Evolutionary conservation across 306 rosid genomes (phyloP), one percentile per base, ranked within the genome.

Genomic region (Notholithocarpus densiflorus): DNA sequence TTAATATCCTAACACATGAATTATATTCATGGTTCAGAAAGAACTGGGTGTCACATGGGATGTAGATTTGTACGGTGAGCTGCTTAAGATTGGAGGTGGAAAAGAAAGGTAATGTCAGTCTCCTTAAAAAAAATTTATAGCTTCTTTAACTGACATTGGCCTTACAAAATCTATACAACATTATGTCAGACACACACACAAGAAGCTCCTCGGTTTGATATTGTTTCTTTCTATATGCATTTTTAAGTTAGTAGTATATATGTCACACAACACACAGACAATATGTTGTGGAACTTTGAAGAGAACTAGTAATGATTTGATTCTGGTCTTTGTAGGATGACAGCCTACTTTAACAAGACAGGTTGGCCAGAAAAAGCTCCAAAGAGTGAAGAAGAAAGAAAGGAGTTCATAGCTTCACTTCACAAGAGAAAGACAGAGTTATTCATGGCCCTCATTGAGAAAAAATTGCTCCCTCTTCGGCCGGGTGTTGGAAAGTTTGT

Each of bases 81-180:
- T 95, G 81, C 98, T 95, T 88, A 92, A 95, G 84, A 95, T 95
- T 82, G 98, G 98, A 82, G 98, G 98, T 59, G 98, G 98, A 79
- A 95, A 95, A 84, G 98, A 95, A 90, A 87, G 98, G 98, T 92
- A 71, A 66, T 62, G 23, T 21, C 43, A 51, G 59, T 3, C 51
- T 8, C 12, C 45, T 40, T 40, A 40, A 40, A 40, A 37, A 7
- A 40, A 8, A 40, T 57, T 5, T n/a, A n/a, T 24, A 4, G 34
- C 26, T 79, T 73, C 31, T 59, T 78, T 45, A 14, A n/a, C 71
- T 56, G 24, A 37, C 45, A 9, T 72, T 84, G 40, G 70, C 32
- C 32, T 37, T 37, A 48, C 21, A 5, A 27, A 68, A 56, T 15
- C 12, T n/a, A 9, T 48, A 48, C 53, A 48, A 48, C 5, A 11